Base-by-base conservation (phyloP, 352 stramenopile genomes). In the Peronospora farinosa region DNA sequence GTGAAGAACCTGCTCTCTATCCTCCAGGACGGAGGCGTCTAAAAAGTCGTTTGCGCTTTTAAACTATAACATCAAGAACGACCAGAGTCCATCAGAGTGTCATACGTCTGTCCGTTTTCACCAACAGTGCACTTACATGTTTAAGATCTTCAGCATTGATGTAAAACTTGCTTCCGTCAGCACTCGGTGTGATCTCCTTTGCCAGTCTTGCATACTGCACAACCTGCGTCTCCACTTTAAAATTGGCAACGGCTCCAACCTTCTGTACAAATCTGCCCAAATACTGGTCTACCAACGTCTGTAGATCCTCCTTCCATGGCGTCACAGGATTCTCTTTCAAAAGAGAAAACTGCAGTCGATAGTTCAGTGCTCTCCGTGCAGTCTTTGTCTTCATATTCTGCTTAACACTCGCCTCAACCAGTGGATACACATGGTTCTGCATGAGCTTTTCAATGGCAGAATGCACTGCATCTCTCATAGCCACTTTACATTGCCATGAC, bases 41-140 rank as follows among this genome's bases (percentile, higher is more conserved):
- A 88, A 48, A 35, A 82, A 89, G 40, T 89, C 74, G 45, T 92
- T 92, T 16, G 67, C 65, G 39, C 72, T 86, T 33, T 89, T 89
- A 38, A 91, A 91, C 79, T 90, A 54, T 2, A 52, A 13, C 19
- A 47, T 23, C 10, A 39, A 23, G 4, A 50, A 23, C 19, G 6
- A 32, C 12, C n/a, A n/a, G 10, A 1, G 15, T 27, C 4, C 2
- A 15, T 12, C 10, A 9, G 28, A 32, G 10, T 3, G 28, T 32
- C 12, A 12, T 3, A 32, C 28, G 28, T 33, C 15, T 5, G 1
- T 15, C 23, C n/a, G 10, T 38, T 37, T 16, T 3, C 13, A 37
- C 32, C 17, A 19, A 33, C 19, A 35, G 50, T 1, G 17, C 21
- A 64, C 66, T 25, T 58, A 91, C 80, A 51, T 86, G 72, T 35